These are phyloP conservation scores for sunflower (Helianthus annuus) DNA, from an alignment of 129 eudicot species.

Conservation along the genomic window DNA sequence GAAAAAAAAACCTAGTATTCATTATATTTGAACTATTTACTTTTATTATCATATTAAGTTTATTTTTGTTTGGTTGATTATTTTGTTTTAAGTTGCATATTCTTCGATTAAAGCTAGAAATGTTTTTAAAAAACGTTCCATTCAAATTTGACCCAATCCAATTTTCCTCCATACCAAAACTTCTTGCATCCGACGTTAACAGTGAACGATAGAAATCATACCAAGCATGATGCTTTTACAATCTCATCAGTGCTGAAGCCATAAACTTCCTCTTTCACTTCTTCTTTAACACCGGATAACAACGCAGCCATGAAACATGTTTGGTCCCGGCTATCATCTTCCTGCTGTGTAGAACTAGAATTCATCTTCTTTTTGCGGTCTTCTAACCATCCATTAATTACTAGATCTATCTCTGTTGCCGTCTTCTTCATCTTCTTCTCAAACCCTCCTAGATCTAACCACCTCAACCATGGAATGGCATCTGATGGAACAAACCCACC, in stretches of 20 bases:
- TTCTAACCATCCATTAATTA: slow-evolving; percentile 20
- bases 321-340: not conserved
- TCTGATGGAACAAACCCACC: slow-evolving; percentile 31
- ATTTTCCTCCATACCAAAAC: too few relatives aligned
- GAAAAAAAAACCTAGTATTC: too few relatives aligned
- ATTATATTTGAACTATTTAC: too few relatives aligned
- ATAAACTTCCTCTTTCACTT: not conserved
- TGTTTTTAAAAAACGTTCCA: too few relatives aligned
- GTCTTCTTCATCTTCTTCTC: slow-evolving; percentile 28
- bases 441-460: slow-evolving; percentile 31
- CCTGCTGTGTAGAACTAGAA: not conserved
- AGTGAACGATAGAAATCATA: not conserved
- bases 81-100: too few relatives aligned
- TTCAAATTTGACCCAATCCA: too few relatives aligned
- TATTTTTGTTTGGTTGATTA: too few relatives aligned
- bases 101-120: too few relatives aligned
- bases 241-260: slow-evolving; percentile 9
- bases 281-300: slow-evolving; percentile 13
- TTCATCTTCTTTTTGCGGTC: slow-evolving; percentile 22
- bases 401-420: slow-evolving; percentile 9
- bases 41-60: too few relatives aligned
- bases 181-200: too few relatives aligned
- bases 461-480: slow-evolving; percentile 18
- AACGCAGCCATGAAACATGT: slow-evolving; percentile 13
- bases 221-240: slow-evolving; percentile 16